These are phyloP conservation scores for Physcomitrellopsis africana DNA, from an alignment of 225 moss, liverwort and hornwort species.

Conservation along the genomic window DNA sequence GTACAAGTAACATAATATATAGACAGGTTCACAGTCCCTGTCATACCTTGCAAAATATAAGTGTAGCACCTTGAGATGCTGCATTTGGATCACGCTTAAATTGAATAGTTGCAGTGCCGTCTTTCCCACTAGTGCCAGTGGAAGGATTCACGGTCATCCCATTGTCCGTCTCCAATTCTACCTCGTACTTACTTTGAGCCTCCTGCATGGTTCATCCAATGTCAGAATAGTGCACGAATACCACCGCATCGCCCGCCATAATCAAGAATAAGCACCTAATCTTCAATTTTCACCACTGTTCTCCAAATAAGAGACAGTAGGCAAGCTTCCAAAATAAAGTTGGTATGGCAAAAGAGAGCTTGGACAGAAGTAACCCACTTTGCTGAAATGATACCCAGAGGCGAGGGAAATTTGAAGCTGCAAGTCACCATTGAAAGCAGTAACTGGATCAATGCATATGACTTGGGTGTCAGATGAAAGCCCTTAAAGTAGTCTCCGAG, in stretches of 20 bases:
- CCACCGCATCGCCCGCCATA: not conserved
- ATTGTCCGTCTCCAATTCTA: conserved; percentile 69
- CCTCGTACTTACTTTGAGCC: conserved; percentile 90
- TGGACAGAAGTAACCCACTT: conserved; percentile 46
- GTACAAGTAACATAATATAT: not conserved
- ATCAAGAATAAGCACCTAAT: not conserved
- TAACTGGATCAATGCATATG: conserved; percentile 68
- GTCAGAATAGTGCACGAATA: conserved; percentile 6
- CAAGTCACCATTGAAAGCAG: conserved; percentile 65
- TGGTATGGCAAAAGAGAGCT: not conserved
- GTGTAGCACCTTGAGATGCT: conserved; percentile 45
- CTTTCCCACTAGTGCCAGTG: conserved; percentile 66
- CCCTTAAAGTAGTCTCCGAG: conserved; percentile 77
- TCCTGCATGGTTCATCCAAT: conserved; percentile 53
- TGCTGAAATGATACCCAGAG: conserved; percentile 82
- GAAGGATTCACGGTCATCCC: conserved; percentile 68
- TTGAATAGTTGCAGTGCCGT: conserved; percentile 77
- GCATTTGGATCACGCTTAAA: conserved; percentile 57
- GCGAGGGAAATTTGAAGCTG: conserved; percentile 83
- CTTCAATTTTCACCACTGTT: not conserved
- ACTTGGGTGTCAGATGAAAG: conserved; percentile 83
- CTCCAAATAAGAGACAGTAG: not conserved
- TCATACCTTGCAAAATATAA: conserved; percentile 88
- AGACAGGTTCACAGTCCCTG: no score
- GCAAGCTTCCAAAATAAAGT: not conserved